Evolutionary conservation across 176 grass and related monocot species (phyloP), one percentile per base, ranked within the genome.

Genomic region (Oryza meridionalis): DNA sequence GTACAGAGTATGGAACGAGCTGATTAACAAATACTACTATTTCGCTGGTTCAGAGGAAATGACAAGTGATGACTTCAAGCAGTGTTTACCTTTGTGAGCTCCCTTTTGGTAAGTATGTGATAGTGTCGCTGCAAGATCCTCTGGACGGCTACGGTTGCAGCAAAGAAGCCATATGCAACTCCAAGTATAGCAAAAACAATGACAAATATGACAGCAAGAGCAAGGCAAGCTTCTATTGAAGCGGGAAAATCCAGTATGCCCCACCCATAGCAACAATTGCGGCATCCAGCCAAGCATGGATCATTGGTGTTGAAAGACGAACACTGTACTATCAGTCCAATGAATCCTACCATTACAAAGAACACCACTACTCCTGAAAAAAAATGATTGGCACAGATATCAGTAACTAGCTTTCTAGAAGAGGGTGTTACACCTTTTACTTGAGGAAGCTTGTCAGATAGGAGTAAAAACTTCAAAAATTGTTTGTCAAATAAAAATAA

Each of bases 111-210:
- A 44, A 97, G 88, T 80, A 93, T 88, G 82, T 97, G 88, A 79
- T 93, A 97, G 68, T 93, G 91, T 26, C 91, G 79, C 84, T 97
- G 94, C 91, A 89, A 97, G 78, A 97, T 97, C 67, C 91, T 91
- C 79, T 97, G 94, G 70, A 93, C 68, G 3, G 94, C 91, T 89
- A 97, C 80, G n/a, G 89, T 93, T 80, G 91, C 87, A 67, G 91
- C 94, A 51, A 97, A 65, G 82, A 97, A 93, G 14, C 91, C 84
- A 71, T 97, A 97, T 27, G 94, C 91, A 16, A 97, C 80, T 71
- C 94, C 94, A 26, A 97, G 87, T 64, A 93, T 93, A 59, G 86
- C 94, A 44, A 97, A 93, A 37, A 93, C 47, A 49, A 97, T 71
- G 14, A 97, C 89, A 90, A 93, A 97, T n/a, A 97, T 88, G 51